Base-by-base conservation (phyloP, 495 filamentous ascomycete genomes). In the Penicillium soppii region DNA sequence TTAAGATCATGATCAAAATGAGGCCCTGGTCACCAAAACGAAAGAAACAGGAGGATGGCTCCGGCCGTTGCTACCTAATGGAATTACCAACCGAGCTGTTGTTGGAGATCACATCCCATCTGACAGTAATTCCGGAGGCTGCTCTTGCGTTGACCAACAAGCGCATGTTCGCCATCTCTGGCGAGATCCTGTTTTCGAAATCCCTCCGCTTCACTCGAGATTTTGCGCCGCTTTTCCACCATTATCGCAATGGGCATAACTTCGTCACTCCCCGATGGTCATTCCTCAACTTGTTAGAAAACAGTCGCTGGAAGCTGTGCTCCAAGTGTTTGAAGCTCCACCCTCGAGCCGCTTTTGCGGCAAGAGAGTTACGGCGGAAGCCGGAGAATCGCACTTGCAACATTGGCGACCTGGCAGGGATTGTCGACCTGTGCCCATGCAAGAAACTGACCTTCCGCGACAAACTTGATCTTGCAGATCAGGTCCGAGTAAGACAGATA, bases 341-440 rank as follows among this genome's bases (percentile, higher is more conserved):
- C 43, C 71, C 71, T 9, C 69, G 66, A 26, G 56, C 50, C 22
- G 60, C 67, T 7, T 77, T 74, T 21, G 47, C 68, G 4, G 47
- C 67, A 4, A 63, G 64, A 36, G 71, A 77, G 46, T 40, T 75
- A 5, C 57, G 62, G 53, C 65, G 65, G 39, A 69, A 72, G 15
- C 25, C 74, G 3, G 71, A 74, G 21, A 52, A 53, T 17, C 67
- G 74, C 13, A 55, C 58, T 8, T 77, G 74, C 51, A 67, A 68
- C 23, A 41, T 77, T 29, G 74, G 74, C n/a, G 61, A 61, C 10
- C 46, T 68, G 13, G 72, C 72, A 7, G 74, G 74, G 4, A 62
- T 77, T 26, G 71, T 77, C 30, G 74, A 77, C 35, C 36, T 77
- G 16, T 77, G 74, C 30, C 74, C 74, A 15, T 77, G 74, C 69